Evolutionary conservation across 2,329 filamentous ascomycete genomes (phyloP), one percentile per base, ranked within the genome.

Genomic region (Cordyceps sp.): DNA sequence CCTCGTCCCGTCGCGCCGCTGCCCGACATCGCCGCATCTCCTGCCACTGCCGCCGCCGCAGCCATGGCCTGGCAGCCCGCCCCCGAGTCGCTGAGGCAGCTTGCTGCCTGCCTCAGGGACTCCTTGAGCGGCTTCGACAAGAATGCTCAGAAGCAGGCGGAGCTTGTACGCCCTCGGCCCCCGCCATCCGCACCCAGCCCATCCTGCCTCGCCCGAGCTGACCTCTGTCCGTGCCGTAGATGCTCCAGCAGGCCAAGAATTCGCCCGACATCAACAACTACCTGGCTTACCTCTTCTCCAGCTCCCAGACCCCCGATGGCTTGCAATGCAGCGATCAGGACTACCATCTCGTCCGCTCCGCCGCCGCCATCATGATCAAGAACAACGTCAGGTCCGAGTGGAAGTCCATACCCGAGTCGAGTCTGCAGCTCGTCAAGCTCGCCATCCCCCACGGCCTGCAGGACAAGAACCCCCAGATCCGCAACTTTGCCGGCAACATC

Each of bases 231-330:
- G 29, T 5, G 35, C 30, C 38, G 32, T 46, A 96, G 90, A 92
- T 96, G 83, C 81, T 98, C 45, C 67, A 73, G 42, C 81, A 93
- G 60, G 90, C 88, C 38, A 92, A 83, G 53, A 61, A 66, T 32
- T 90, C 82, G 10, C 86, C 86, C 30, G 88, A 96, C 54, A 82
- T 94, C 63, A 88, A 92, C 63, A 96, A 96, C 59, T 98, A 98
- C 56, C 75, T 98, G 28, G 81, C 83, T 44, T 94, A 81, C 56
- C 71, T 98, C 39, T 83, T 93, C 56, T 83, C 81, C 37, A 84
- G 71, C 45, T 53, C 72, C 35, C 66, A 74, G 40, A 61, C 66
- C 31, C 72, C 79, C 29, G 56, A 62, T 35, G 73, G 64, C 39
- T 61, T 81, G 49, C 61, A 62, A 43, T 69, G 71, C 44, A 69